Evolutionary conservation across 306 rosid genomes (phyloP), one percentile per base, ranked within the genome.

Genomic region (Malus sylvestris): DNA sequence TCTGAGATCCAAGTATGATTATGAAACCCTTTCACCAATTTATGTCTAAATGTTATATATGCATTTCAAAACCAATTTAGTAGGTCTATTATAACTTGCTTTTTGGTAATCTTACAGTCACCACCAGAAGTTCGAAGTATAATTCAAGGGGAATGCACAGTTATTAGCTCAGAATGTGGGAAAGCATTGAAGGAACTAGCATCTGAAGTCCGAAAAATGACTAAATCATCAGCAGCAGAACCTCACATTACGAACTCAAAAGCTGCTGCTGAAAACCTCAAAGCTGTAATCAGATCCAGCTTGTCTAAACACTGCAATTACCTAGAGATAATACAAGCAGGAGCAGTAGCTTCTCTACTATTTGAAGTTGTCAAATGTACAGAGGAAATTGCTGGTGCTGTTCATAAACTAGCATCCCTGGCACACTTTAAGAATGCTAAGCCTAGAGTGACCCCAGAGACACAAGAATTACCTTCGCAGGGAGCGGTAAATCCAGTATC

Each of bases 171-270:
- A 20, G 76, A 80, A 58, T 74, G 75, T 22, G 70, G 83, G 46
- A 80, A 80, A 68, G 79, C 71, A 1, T 2, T 80, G 66, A 80
- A 68, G 71, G 76, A 80, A 46, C 25, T 80, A 20, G 65, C 79
- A 23, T 57, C 67, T 49, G 14, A 51, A 4, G 60, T 74, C 8
- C 62, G 13, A 46, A 74, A 59, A 61, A 74, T 74, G 83, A 74
- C 12, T 13, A 68, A 45, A 59, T 29, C 79, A 40, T 35, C 66
- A 2, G n/a, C 55, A 27, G 44, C 69, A 5, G 75, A 68, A 8
- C 61, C n/a, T 52, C 78, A 72, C 49, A 73, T 79, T 60, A 35
- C 74, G 1, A 67, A 72, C 8, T 27, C 75, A 4, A 73, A 68
- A 74, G 33, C 33, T 4, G 76, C 83, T 0, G 65, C 70, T 6